Evolutionary conservation across 176 grass and related monocot species (phyloP), one percentile per base, ranked within the genome.

Genomic region (Eragrostis nindensis): DNA sequence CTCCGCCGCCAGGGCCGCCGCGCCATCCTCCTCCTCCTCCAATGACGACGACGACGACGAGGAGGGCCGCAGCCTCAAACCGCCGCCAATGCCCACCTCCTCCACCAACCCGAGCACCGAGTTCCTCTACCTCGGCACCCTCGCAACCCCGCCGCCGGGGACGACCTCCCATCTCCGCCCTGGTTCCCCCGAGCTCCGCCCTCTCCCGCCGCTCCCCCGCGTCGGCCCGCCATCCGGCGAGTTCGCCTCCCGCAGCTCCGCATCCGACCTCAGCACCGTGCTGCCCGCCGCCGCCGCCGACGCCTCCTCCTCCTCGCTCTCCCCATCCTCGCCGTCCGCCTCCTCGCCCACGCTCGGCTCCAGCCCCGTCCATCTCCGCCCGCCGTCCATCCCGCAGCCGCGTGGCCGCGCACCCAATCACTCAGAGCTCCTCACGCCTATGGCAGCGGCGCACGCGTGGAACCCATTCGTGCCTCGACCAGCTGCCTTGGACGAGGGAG

Each of bases 41-140:
- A 76, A 46, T 5, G 81, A 74, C 7, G 76, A 80, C 0, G 65
- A 81, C 10, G 62, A 52, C 4, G 89, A 88, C 1, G 87, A 88
- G 46, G 90, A 89, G 70, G 90, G 84, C 0, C 87, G 83, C 65
- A 12, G 87, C 57, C 91, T 92, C n/a, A 89, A 88, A 66, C 87
- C 82, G 21, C 87, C 87, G 14, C 87, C 87, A 10, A 89, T 89
- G 87, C 83, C 88, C 0, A 86, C 88, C 40, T 90, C 88, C 17
- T 90, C 88, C 1, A 43, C 88, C 56, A 86, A 85, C 79, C 88
- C 88, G 22, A 86, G 68, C 84, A 86, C 88, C 25, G 88, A 90
- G 79, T 90, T 90, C 79, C 83, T 90, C 79, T 90, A 83, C 79
- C 88, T 90, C 74, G 88, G 88, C 53, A 90, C 88, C 4, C 80